phyloP scores from a whole-genome alignment of 176 grass and related monocot genomes.

The Ananas comosus region DNA sequence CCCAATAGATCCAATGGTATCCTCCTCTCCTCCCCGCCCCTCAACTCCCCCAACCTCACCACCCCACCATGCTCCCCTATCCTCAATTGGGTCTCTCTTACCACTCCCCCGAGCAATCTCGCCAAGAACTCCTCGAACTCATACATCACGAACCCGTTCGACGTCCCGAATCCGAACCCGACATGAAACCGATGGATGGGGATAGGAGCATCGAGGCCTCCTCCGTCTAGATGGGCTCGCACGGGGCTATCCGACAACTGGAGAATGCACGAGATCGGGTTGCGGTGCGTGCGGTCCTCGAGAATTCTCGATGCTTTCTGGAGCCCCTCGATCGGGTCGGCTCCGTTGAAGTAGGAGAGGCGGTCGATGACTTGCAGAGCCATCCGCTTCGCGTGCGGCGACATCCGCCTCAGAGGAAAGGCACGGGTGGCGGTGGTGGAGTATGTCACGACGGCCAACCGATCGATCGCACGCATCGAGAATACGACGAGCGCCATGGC shows the following conservation, averaged over 20 bases:
- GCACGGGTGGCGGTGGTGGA: slow-evolving; percentile 74
- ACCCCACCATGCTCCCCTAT: slow-evolving; percentile 53
- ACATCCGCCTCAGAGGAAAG: slow-evolving; percentile 76
- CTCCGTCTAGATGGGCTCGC: slow-evolving; percentile 23
- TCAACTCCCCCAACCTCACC: slow-evolving; percentile 67
- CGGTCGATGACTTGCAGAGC: slow-evolving; percentile 85
- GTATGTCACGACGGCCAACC: slow-evolving; percentile 83
- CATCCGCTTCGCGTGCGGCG: slow-evolving; percentile 66
- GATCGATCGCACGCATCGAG: slow-evolving; percentile 62
- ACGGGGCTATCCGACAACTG: slow-evolving; percentile 57
- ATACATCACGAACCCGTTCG: slow-evolving; percentile 70
- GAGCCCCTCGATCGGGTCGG: slow-evolving; percentile 57
- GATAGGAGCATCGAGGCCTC: slow-evolving; percentile 28
- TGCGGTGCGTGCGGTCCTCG: slow-evolving; percentile 76
- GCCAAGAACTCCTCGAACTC: slow-evolving; percentile 84
- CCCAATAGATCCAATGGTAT: slow-evolving; percentile 50
- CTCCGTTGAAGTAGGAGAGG: slow-evolving; percentile 63
- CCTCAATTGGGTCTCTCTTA: slow-evolving; percentile 61
- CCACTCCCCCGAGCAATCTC: slow-evolving; percentile 59
- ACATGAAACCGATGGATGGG: slow-evolving; percentile 72
- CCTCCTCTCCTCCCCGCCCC: slow-evolving; percentile 79
- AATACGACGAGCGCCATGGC: slow-evolving; percentile 79
- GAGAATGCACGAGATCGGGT: slow-evolving; percentile 74
- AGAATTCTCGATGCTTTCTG: slow-evolving; percentile 81
- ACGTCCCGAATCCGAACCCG: slow-evolving; percentile 59